Percentiles rank a stretch among this genome's conserved stretches.
Evolutionary conservation across 176 grass and related monocot species (phyloP).

Genomic region (Oryza rufipogon): DNA sequence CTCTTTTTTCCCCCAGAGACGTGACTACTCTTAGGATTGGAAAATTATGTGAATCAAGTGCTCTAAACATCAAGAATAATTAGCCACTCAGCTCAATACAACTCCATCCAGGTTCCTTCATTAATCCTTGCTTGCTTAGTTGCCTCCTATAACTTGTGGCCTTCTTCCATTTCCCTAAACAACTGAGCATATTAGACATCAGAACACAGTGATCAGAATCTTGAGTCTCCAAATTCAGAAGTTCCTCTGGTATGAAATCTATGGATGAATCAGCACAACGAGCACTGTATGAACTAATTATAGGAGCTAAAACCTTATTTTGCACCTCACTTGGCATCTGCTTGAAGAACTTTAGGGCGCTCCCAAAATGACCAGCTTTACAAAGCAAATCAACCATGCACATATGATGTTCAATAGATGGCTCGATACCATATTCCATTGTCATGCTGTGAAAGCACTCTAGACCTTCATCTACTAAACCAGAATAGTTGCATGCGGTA

Average conservation of each 20-base stretch:
- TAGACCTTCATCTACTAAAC: conserved; percentile 65
- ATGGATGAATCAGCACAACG: conserved; percentile 38
- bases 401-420: conserved; percentile 64
- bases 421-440: conserved; percentile 51
- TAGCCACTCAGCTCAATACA: conserved; percentile 48
- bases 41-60: background rate
- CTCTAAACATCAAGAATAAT: background rate
- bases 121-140: conserved; percentile 50
- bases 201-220: conserved; percentile 59
- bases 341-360: conserved; percentile 48
- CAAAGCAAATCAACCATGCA: conserved; percentile 73
- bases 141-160: conserved; percentile 53
- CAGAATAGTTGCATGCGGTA: conserved; percentile 69
- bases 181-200: conserved; percentile 58
- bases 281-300: conserved; percentile 50
- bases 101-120: conserved; percentile 75
- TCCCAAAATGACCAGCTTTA: conserved; percentile 51
- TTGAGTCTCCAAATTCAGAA: conserved; percentile 38
- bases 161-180: conserved; percentile 66
- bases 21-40: conserved; percentile 7
- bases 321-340: conserved; percentile 47
- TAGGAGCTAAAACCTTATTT: conserved; percentile 53
- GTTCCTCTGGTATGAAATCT: conserved; percentile 42
- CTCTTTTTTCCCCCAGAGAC: background rate
- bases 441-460: conserved; percentile 52